These are phyloP conservation scores for Curvularia verruculosa DNA, from an alignment of 2,329 filamentous ascomycete genomes.

Conservation along the genomic window DNA sequence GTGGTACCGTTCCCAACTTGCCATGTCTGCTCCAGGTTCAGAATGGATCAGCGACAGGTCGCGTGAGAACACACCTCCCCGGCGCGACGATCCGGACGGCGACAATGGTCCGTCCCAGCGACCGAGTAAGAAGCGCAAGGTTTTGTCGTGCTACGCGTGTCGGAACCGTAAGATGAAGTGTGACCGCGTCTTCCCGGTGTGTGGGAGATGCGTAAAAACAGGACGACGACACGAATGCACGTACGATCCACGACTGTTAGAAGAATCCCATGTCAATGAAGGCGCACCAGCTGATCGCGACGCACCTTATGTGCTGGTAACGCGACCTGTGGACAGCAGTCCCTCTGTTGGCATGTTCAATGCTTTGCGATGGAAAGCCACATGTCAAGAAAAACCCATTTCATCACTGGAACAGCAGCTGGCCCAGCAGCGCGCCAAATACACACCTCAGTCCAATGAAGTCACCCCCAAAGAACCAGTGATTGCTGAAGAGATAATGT, in stretches of 20 bases:
- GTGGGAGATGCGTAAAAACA: constrained; percentile 52
- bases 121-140: constrained; percentile 51
- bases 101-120: constrained; percentile 42
- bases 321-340: constrained; percentile 10
- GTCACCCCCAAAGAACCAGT: constrained; percentile 22
- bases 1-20: constrained; percentile 1
- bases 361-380: constrained; percentile 35
- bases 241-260: constrained; percentile 48
- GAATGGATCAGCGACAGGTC: constrained; percentile 33
- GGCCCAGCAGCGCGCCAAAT: constrained; percentile 25
- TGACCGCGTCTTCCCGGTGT: constrained; percentile 54
- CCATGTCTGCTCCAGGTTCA: constrained; percentile 38
- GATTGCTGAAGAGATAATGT: constrained; percentile 48
- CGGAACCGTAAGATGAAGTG: constrained; percentile 56
- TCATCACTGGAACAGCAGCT: constrained; percentile 41
- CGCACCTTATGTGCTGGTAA: constrained; percentile 9
- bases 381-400: constrained; percentile 40
- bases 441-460: constrained; percentile 26
- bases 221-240: constrained; percentile 52
- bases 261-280: constrained; percentile 34
- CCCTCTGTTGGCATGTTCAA: constrained; percentile 19
- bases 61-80: constrained; percentile 37
- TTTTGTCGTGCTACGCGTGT: constrained; percentile 56
- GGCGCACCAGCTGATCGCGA: constrained; percentile 30
- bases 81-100: constrained; percentile 33